A percentile compares a stretch with the other conserved stretches of the same genome.
These are phyloP conservation scores for Aureobasidium sp. DNA, from an alignment of 2,329 filamentous ascomycete genomes.

Conservation along the genomic window DNA sequence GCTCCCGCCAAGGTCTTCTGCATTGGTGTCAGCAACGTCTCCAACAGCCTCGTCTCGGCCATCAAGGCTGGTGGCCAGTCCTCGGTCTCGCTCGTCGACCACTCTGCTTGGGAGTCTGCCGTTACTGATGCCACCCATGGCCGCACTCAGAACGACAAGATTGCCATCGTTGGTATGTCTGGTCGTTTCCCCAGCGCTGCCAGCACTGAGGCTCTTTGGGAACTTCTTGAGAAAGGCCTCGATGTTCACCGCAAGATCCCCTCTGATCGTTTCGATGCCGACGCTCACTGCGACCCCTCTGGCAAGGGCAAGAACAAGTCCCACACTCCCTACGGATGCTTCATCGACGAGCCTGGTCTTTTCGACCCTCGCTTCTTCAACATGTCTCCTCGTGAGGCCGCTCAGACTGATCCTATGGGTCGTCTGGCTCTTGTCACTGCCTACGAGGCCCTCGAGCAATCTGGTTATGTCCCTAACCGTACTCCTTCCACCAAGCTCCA, in stretches of 20 bases:
- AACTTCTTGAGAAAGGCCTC: slow-evolving; percentile 63
- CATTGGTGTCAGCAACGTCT: slow-evolving; percentile 46
- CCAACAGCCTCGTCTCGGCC: slow-evolving; percentile 47
- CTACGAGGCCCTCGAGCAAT: slow-evolving; percentile 76
- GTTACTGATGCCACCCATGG: slow-evolving; percentile 27
- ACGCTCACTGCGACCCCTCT: slow-evolving; percentile 61
- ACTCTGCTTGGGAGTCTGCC: slow-evolving; percentile 35
- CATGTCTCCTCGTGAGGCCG: slow-evolving; percentile 74
- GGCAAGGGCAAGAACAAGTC: slow-evolving; percentile 69
- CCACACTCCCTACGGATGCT: slow-evolving; percentile 69
- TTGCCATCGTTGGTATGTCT: slow-evolving; percentile 79
- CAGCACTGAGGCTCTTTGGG: slow-evolving; percentile 65
- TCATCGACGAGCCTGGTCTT: slow-evolving; percentile 64
- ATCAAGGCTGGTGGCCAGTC: slow-evolving; percentile 43
- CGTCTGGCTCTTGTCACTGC: slow-evolving; percentile 67
- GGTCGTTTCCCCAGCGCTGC: slow-evolving; percentile 68
- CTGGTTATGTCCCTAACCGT: slow-evolving; percentile 65
- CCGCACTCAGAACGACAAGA: slow-evolving; percentile 54
- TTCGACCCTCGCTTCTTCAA: slow-evolving; percentile 84
- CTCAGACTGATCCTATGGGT: slow-evolving; percentile 75
- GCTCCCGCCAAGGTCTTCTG: slow-evolving; percentile 38
- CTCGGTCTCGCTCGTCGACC: slow-evolving; percentile 36
- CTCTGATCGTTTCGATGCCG: slow-evolving; percentile 63
- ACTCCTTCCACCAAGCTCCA: slow-evolving; percentile 58
- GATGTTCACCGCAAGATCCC: slow-evolving; percentile 64